Evolutionary conservation across 1,139 yeast genomes (phyloP).

Genomic region (Hansenula lynferdii): DNA sequence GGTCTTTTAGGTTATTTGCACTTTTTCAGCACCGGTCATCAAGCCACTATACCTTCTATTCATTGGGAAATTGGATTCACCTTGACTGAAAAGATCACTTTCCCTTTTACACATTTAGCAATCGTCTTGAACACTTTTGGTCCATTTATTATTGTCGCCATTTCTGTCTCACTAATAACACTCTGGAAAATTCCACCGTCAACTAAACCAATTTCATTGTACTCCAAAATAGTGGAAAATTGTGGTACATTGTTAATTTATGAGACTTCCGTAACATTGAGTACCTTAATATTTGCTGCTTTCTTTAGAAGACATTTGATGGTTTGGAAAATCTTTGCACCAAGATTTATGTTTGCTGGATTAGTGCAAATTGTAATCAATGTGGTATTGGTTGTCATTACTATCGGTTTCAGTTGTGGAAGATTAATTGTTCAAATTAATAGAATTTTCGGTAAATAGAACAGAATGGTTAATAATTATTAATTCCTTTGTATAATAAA

Average conservation of each 20-base stretch:
- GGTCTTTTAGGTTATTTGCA: constrained; percentile 76
- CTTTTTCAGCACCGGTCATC: constrained; percentile 94
- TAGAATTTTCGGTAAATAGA: constrained; percentile 55
- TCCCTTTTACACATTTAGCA: constrained; percentile 84
- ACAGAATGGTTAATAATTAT: not conserved
- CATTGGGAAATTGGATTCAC: constrained; percentile 96
- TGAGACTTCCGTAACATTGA: constrained; percentile 63
- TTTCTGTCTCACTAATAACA: constrained; percentile 69
- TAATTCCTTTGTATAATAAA: not conserved
- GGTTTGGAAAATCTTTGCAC: constrained; percentile 99
- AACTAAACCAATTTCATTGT: constrained; percentile 55
- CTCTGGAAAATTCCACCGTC: constrained; percentile 77
- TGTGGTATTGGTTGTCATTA: constrained; percentile 49
- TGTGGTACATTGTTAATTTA: constrained; percentile 66
- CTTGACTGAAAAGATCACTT: constrained; percentile 64
- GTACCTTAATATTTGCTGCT: constrained; percentile 78
- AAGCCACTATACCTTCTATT: constrained; percentile 89
- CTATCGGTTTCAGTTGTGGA: constrained; percentile 67
- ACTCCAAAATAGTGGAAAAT: constrained; percentile 68
- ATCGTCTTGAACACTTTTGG: constrained; percentile 83
- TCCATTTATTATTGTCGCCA: constrained; percentile 63
- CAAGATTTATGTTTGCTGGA: constrained; percentile 88
- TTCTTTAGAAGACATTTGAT: constrained; percentile 89
- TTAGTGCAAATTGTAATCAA: constrained; percentile 63
- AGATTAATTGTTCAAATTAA: constrained; percentile 62